phyloP scores from a whole-genome alignment of 176 grass and related monocot genomes.

The Rhynchospora pubera region DNA sequence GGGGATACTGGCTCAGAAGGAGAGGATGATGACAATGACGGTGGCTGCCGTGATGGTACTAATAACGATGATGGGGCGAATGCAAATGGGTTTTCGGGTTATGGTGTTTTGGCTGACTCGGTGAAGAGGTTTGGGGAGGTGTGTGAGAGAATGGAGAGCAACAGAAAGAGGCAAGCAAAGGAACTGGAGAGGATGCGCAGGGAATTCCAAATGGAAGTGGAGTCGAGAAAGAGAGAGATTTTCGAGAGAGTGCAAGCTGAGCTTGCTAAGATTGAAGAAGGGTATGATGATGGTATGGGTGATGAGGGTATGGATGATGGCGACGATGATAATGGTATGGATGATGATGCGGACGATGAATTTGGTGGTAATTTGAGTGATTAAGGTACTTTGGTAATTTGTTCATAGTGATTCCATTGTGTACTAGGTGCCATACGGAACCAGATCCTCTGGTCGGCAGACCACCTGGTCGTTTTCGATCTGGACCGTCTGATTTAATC shows the following conservation, averaged over 20 bases:
- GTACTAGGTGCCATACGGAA: background rate
- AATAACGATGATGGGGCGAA: constrained; percentile 2
- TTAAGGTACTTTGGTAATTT: constrained; percentile 28
- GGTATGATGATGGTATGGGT: constrained; percentile 23
- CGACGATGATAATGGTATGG: constrained; percentile 13
- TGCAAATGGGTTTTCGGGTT: constrained; percentile 17
- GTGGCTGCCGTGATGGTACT: background rate
- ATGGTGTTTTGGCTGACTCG: constrained; percentile 38
- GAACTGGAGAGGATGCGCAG: constrained; percentile 67
- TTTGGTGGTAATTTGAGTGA: constrained; percentile 33
- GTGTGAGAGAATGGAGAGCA: constrained; percentile 60
- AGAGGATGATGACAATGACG: constrained; percentile 8
- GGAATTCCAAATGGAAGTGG: constrained; percentile 72
- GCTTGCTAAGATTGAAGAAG: constrained; percentile 42
- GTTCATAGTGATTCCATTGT: background rate
- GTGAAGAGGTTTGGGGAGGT: constrained; percentile 59
- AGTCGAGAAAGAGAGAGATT: constrained; percentile 60
- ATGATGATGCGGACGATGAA: constrained; percentile 27
- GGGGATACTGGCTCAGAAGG: constrained; percentile 21
- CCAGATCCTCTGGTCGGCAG: too few species aligned
- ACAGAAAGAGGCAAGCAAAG: constrained; percentile 49
- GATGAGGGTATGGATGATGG: constrained; percentile 19
- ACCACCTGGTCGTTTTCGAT: too few species aligned
- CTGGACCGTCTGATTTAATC: too few species aligned
- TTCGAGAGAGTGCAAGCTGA: constrained; percentile 55